These are phyloP conservation scores for Westerdykella sp. DNA, from an alignment of 2,329 filamentous ascomycete genomes.

Conservation along the genomic window DNA sequence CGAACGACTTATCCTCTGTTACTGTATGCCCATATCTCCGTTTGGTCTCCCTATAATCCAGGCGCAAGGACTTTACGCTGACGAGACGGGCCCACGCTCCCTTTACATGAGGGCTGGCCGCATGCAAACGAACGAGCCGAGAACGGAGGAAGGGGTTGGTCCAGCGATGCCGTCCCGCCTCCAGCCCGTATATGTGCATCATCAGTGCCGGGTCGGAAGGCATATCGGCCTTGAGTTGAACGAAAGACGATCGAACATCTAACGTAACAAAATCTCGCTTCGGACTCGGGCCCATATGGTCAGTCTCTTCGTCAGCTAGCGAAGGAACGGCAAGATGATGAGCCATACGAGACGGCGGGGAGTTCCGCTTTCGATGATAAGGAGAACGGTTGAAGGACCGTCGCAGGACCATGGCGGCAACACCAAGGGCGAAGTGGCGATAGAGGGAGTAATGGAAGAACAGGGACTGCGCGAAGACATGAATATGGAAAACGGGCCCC, in stretches of 20 bases:
- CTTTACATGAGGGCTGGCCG: constrained; percentile 76
- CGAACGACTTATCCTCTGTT: constrained; percentile 73
- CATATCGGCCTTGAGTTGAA: constrained; percentile 85
- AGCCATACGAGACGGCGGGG: constrained; percentile 12
- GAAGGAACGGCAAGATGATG: constrained; percentile 30
- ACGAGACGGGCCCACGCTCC: constrained; percentile 80
- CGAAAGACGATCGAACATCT: constrained; percentile 71
- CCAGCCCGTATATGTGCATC: constrained; percentile 78
- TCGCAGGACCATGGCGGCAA: constrained; percentile 67
- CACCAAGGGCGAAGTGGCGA: constrained; percentile 80
- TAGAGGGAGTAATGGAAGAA: constrained; percentile 88
- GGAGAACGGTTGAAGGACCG: constrained; percentile 35
- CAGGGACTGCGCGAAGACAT: constrained; percentile 71
- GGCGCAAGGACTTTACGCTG: constrained; percentile 71
- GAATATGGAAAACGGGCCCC: constrained; percentile 80
- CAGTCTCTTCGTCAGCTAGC: constrained; percentile 24
- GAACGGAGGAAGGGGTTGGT: constrained; percentile 73
- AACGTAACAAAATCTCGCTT: constrained; percentile 66
- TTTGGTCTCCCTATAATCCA: constrained; percentile 73
- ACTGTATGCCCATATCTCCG: constrained; percentile 58
- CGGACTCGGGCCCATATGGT: constrained; percentile 16
- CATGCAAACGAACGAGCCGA: constrained; percentile 76
- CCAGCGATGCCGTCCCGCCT: constrained; percentile 81
- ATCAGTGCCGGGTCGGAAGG: constrained; percentile 86
- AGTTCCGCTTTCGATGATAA: constrained; percentile 9